These are phyloP conservation scores for Schrenkiella parvula DNA, from an alignment of 345 rosid species.

Conservation along the genomic window DNA sequence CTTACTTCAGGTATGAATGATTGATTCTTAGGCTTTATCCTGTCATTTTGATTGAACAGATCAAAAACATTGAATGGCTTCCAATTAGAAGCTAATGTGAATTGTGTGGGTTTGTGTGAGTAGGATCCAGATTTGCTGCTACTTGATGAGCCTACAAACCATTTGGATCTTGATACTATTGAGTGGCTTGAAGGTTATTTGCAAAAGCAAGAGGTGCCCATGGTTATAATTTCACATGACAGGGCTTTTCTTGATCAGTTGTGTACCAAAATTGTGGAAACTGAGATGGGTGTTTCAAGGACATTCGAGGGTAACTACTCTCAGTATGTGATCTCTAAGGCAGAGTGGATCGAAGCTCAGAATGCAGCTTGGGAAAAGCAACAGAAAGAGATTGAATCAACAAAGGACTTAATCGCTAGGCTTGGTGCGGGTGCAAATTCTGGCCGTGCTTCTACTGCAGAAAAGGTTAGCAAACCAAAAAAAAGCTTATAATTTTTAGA, in stretches of 20 bases:
- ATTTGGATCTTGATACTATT: slow-evolving; percentile 91
- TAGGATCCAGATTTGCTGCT: slow-evolving; percentile 95
- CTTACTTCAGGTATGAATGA: slow-evolving; percentile 64
- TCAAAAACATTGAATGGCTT: background rate
- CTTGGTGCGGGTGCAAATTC: slow-evolving; percentile 84
- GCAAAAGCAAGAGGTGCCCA: slow-evolving; percentile 84
- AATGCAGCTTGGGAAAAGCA: slow-evolving; percentile 88
- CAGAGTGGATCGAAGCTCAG: slow-evolving; percentile 73
- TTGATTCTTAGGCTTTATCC: background rate
- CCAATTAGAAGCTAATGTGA: background rate
- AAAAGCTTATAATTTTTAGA: background rate
- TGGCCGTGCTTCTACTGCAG: slow-evolving; percentile 96
- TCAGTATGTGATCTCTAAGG: slow-evolving; percentile 68
- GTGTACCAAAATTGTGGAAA: slow-evolving; percentile 94
- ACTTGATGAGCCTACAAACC: slow-evolving; percentile 95
- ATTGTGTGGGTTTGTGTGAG: slow-evolving; percentile 14
- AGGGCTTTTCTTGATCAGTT: slow-evolving; percentile 94
- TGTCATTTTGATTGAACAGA: background rate
- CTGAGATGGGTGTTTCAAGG: slow-evolving; percentile 89
- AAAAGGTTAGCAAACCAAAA: slow-evolving; percentile 49
- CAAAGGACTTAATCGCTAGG: slow-evolving; percentile 67
- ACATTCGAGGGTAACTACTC: slow-evolving; percentile 88
- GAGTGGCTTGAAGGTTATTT: slow-evolving; percentile 98
- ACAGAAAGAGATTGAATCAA: slow-evolving; percentile 79
- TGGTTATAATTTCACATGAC: slow-evolving; percentile 96